Evolutionary conservation across 148 eudicot genomes (phyloP), one percentile per base, ranked within the genome.

Genomic region (Chenopodium quinoa): DNA sequence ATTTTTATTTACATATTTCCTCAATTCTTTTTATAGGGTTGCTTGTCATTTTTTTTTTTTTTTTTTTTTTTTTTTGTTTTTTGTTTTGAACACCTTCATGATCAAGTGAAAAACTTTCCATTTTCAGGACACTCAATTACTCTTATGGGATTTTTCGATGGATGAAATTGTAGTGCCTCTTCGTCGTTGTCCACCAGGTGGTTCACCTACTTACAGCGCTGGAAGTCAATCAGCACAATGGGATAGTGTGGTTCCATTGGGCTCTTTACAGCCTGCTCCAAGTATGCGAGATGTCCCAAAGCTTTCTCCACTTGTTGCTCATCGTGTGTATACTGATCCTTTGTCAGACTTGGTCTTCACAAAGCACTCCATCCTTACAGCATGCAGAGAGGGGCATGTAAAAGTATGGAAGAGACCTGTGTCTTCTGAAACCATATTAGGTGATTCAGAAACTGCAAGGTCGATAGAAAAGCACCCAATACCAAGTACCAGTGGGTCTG

Each of bases 131-230:
- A 87, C 94, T 20, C 97, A 88, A 78, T 82, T 93, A 68, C 91
- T 93, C 64, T 83, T 91, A 9, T 93, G 97, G 97, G 97, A 93
- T 83, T 84, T 93, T 29, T 88, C 84, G 73, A 90, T 91, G 92
- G 91, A 90, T 44, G 94, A 93, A 76, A 87, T 90, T 44, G 93
- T 90, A 44, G 91, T 91, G 27, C 97, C 97, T 72, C 86, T 91
- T 46, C 93, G 97, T 29, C 91, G 97, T 19, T 81, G 90, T 73
- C 86, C 92, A 56, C 86, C 93, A 46, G 83, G 91, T 78, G 97
- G 97, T 7, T 93, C 94, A 22, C 97, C 94, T 37, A 91, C 97
- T 3, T 88, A 84, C 76, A 93, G 88, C 66, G 82, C 90, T 2
- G 92, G 86, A 31, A 91, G 89, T 80, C 94, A 86, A 71, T 93